Base-by-base conservation (phyloP, 352 stramenopile genomes). In the Elongisporangium anandrum region DNA sequence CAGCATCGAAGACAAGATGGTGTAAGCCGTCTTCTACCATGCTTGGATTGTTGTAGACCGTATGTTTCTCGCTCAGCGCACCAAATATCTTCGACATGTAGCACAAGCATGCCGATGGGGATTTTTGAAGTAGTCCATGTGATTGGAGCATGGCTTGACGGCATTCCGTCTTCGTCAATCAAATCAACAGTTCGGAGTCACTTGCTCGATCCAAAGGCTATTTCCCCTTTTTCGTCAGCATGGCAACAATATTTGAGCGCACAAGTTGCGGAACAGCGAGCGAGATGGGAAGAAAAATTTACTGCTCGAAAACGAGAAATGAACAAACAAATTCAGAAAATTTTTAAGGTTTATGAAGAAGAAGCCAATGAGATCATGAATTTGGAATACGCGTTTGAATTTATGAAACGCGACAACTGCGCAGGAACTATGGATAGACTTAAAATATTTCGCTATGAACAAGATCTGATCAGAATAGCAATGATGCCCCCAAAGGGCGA, bases 291-390 rank as follows among this genome's bases (percentile, higher is more conserved):
- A 51, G 64, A 70, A 9, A 50, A 39, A 6, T 56, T 59, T 9
- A 29, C 24, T 3, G 55, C 49, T n/a, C 69, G 72, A 0, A 67
- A 59, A 4, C 54, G 39, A 41, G 69, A 77, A 23, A 61, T 75
- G 9, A 26, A 67, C 7, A 55, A 64, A 1, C 65, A 75, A 22
- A 39, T 73, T 2, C 34, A 56, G 7, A 70, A 66, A 26, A n/a
- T 77, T 6, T 70, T 73, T 10, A 64, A 66, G 54, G 54, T 73
- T 3, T 66, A 77, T 21, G 72, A 80, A 38, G 72, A 80, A 41
- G 69, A 75, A 26, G 59, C 69, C 1, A 24, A 9, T 0, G 66
- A 77, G 15, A 29, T 77, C 1, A 60, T 59, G 1, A 39, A 64
- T 13, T 54, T 77, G 1, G 50, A 54, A 10, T 66, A 56, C 34